Base-by-base conservation (phyloP, 2,329 filamentous ascomycete species). In the Ophiostoma sp. region DNA sequence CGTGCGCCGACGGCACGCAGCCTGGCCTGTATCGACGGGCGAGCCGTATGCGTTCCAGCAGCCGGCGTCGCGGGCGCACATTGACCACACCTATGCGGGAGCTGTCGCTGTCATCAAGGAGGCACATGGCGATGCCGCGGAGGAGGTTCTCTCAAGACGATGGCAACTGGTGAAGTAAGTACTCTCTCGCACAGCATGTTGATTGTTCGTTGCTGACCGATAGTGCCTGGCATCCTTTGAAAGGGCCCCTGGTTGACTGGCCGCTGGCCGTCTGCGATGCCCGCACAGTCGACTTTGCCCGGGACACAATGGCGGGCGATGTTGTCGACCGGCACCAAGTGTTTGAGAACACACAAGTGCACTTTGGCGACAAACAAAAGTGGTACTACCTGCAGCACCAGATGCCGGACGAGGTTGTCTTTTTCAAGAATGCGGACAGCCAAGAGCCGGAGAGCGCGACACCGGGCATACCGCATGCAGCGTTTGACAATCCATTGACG, bases 81-180 rank as follows among this genome's bases (percentile, higher is more conserved):
- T 75, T 17, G 74, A 75, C 71, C 74, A 75, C 48, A 73, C 74
- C 4, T 85, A 86, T 64, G 77, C 77, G 19, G 75, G 75, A 39
- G 85, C 86, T 4, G 80, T 90, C 6, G 88, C 87, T 0, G 84
- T 91, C 1, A 81, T 88, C 19, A 87, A 87, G 69, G 88, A 90
- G 80, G 88, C 85, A 1, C 74, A 74, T 17, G 72, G 72, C n/a
- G 66, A 63, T 1, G 66, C 68, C 0, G 74, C 74, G 3, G 70
- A 74, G 0, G 66, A 68, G 0, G 48, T 74, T 1, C 28, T 75
- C 25, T 19, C 36, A 0, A 68, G 61, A 2, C 33, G 72, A 8
- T 75, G 74, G 72, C 74, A 75, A 69, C 45, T 75, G 1, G 74
- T 75, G 5, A 75, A 75, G 74, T 75, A 50, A 7, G 74, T 73